Conservation (phyloP, 2,329 filamentous ascomycete species). For the Paraphaeosphaeria minitans region DNA sequence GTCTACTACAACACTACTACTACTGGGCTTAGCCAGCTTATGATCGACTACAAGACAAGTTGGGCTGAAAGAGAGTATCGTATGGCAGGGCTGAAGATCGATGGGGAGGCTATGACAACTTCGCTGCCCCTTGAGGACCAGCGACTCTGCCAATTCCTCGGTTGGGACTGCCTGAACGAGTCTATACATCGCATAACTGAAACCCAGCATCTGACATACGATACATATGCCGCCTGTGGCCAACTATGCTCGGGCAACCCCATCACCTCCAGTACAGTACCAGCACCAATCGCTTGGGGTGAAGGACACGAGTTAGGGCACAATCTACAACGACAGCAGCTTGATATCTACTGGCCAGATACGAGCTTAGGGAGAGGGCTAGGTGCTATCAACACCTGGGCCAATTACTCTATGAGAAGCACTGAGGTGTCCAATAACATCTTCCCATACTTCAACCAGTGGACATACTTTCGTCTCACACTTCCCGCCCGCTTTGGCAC, state of each 20-base stretch:
- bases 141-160: not conserved
- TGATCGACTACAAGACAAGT: conserved; percentile 6
- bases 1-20: conserved; percentile 3
- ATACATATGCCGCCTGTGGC: conserved; percentile 4
- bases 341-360: conserved; percentile 4
- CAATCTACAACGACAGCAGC: not conserved
- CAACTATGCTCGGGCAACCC: conserved; percentile 5
- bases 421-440: conserved; percentile 6
- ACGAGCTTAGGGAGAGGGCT: not conserved
- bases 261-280: not conserved
- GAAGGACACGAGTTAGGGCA: conserved; percentile 5
- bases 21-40: not conserved
- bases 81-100: conserved; percentile 4
- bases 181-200: conserved; percentile 4
- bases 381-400: not conserved
- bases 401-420: not conserved
- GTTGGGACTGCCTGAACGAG: conserved; percentile 1
- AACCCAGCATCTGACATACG: conserved; percentile 2
- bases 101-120: not conserved
- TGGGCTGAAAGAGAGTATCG: conserved; percentile 7
- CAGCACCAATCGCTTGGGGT: not conserved
- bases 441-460: conserved; percentile 5
- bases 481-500: not conserved
- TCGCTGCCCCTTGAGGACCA: not conserved
- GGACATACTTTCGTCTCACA: conserved; percentile 4